Base-by-base conservation (phyloP, 371 early-diverging fungal species). In the Apophysomyces variabilis region DNA sequence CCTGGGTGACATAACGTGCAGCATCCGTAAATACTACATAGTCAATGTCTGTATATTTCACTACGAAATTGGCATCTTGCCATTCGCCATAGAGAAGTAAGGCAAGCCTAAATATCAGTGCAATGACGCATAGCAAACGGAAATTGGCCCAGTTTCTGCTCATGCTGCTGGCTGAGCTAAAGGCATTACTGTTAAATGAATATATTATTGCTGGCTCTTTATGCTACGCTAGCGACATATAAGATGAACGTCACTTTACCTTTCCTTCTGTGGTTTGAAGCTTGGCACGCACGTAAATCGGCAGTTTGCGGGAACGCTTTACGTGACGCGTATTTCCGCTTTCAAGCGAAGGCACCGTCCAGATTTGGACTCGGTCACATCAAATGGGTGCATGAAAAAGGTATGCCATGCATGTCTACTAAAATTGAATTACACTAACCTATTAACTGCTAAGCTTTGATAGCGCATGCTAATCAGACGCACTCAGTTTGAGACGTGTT, bases 31-130 rank as follows among this genome's bases (percentile, higher is more conserved):
- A 98, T 56, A 99, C 99, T 32, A 84, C 74, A 79, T 99, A 99
- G 79, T 99, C 99, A 64, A 99, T 90, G 69, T 99, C 99, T 4
- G 99, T 98, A 78, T 95, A 98, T 69, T 95, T 96, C 36, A 96
- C 93, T 18, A 89, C 87, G 58, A 93, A 85, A 58, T 93, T 79
- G 7, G 87, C 83, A 70, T 97, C 97, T 72, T 96, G 95, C 85
- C 88, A 91, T 65, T 89, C 87, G 26, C 95, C 95, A 72, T 93
- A 95, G 5, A 88, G 44, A 14, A 95, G 84, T 60, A 96, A 78
- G 38, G 82, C 68, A 7, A 79, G 64, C 41, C 94, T 92, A 45
- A 96, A 69, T 16, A 80, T 60, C 32, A 84, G 62, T 45, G 80
- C 79, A 12, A 69, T 61, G n/a, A 76, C 54, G 61, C 73, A 74